A percentile compares a stretch with the other conserved stretches of the same genome.
phyloP scores from a whole-genome alignment of 768 basidiomycete genomes.

The Leccinum subtestaceum region DNA sequence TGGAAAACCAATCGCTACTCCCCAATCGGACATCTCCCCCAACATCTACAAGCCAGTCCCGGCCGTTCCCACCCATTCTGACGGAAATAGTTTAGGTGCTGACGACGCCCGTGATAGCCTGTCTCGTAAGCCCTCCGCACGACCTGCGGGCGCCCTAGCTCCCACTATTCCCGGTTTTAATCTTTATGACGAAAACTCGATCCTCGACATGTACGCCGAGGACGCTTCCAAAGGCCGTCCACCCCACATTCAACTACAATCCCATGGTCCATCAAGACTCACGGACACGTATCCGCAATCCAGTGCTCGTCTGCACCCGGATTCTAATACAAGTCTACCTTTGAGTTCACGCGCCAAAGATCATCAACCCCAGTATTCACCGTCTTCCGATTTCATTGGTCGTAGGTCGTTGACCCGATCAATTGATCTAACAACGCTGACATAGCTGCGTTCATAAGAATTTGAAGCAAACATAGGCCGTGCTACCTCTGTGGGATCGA shows the following conservation, averaged over 20 bases:
- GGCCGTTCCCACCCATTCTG: constrained; percentile 20
- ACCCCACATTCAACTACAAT: constrained; percentile 20
- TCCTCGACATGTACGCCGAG: constrained; percentile 26
- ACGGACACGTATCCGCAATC: constrained; percentile 15
- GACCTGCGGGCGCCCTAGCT: constrained; percentile 29
- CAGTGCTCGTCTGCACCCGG: constrained; percentile 13
- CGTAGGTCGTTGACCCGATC: constrained; percentile 19
- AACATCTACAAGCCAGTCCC: constrained; percentile 34
- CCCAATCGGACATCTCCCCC: constrained; percentile 17
- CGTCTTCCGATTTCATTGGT: constrained; percentile 21
- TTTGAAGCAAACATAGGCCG: constrained; percentile 21
- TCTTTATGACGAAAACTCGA: constrained; percentile 22
- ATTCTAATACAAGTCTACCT: constrained; percentile 8
- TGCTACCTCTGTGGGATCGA: constrained; percentile 30
- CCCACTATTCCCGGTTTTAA: constrained; percentile 27
- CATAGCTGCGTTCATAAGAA: constrained; percentile 11
- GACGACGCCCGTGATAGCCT: constrained; percentile 25
- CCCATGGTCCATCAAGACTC: constrained; percentile 19
- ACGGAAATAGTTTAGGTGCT: constrained; percentile 4
- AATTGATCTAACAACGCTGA: constrained; percentile 3
- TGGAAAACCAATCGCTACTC: constrained; percentile 12
- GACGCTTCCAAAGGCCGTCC: constrained; percentile 16
- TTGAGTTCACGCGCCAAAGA: constrained; percentile 21
- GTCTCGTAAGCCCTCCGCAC: constrained; percentile 20
- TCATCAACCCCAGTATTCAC: constrained; percentile 14